These are phyloP conservation scores for Dioszegia aurantiaca DNA, from an alignment of 768 basidiomycete genomes.

Conservation along the genomic window DNA sequence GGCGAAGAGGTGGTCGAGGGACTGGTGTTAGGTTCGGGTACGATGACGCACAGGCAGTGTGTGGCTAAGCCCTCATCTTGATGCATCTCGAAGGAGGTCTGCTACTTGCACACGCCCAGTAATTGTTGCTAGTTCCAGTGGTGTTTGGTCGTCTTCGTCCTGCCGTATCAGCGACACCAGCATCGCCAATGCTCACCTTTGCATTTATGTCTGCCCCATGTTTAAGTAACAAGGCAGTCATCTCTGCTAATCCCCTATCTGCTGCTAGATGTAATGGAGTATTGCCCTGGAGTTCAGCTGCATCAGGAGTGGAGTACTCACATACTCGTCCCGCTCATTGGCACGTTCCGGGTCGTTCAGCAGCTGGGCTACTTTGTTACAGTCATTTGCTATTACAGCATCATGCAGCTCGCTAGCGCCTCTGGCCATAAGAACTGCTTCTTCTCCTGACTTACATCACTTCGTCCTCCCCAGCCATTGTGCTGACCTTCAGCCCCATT, in stretches of 20 bases:
- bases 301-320: slow-evolving; percentile 59
- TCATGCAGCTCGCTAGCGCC: slow-evolving; percentile 56
- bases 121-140: slow-evolving; percentile 62
- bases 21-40: slow-evolving; percentile 3
- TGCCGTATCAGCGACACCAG: slow-evolving; percentile 42
- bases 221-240: slow-evolving; percentile 62
- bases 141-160: slow-evolving; percentile 68
- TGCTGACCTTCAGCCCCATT: slow-evolving; percentile 40
- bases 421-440: neutral
- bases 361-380: slow-evolving; percentile 50
- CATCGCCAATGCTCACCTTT: slow-evolving; percentile 58
- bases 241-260: slow-evolving; percentile 67
- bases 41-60: slow-evolving; percentile 19
- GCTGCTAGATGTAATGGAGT: slow-evolving; percentile 81
- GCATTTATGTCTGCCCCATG: slow-evolving; percentile 65
- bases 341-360: slow-evolving; percentile 41
- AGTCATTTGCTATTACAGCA: slow-evolving; percentile 63
- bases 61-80: slow-evolving; percentile 1
- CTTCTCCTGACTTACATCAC: slow-evolving; percentile 10
- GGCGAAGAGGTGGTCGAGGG: slow-evolving; percentile 13
- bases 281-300: slow-evolving; percentile 64
- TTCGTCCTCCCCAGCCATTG: slow-evolving; percentile 23
- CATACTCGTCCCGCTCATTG: slow-evolving; percentile 62
- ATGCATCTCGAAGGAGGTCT: slow-evolving; percentile 38
- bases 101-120: slow-evolving; percentile 63